Conservation (phyloP, 148 eudicot species). For the Tetragonia tetragonoides region DNA sequence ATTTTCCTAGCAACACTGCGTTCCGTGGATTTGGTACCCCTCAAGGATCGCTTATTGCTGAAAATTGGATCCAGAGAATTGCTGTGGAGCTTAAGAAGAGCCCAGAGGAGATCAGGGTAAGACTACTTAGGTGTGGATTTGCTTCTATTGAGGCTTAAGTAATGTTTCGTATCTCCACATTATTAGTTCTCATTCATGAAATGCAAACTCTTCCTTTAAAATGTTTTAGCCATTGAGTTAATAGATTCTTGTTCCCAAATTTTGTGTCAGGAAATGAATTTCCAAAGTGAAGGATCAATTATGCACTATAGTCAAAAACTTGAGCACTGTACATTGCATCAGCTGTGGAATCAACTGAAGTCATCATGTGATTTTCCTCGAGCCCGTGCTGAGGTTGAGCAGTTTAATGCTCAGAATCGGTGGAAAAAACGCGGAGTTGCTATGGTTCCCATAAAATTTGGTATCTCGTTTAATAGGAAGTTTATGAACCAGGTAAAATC, state of each 20-base stretch:
- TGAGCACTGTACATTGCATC: slow-evolving; percentile 67
- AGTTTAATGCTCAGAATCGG: slow-evolving; percentile 68
- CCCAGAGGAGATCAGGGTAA: slow-evolving; percentile 92
- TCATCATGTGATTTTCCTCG: slow-evolving; percentile 50
- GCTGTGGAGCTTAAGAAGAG: slow-evolving; percentile 78
- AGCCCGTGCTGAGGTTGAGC: slow-evolving; percentile 58
- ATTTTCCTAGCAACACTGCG: slow-evolving; percentile 96
- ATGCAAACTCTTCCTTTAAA: background rate
- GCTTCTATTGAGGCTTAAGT: background rate
- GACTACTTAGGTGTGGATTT: slow-evolving; percentile 5
- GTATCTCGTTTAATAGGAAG: slow-evolving; percentile 84
- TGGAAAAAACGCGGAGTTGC: slow-evolving; percentile 95
- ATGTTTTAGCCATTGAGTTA: background rate
- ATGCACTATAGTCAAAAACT: slow-evolving; percentile 79
- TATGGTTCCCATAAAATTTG: slow-evolving; percentile 88
- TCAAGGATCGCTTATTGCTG: slow-evolving; percentile 94
- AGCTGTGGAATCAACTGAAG: slow-evolving; percentile 83
- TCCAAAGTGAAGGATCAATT: slow-evolving; percentile 70
- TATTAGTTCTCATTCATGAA: background rate
- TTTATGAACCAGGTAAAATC: slow-evolving; percentile 89
- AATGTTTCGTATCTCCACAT: no score
- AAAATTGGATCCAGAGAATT: slow-evolving; percentile 95
- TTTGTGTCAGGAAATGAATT: slow-evolving; percentile 69
- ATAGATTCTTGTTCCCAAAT: background rate
- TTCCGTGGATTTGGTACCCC: slow-evolving; percentile 99